Evolutionary conservation across 805 yeast genomes (phyloP), one percentile per base, ranked within the genome.

Genomic region (Zygosaccharomyces siamensis): DNA sequence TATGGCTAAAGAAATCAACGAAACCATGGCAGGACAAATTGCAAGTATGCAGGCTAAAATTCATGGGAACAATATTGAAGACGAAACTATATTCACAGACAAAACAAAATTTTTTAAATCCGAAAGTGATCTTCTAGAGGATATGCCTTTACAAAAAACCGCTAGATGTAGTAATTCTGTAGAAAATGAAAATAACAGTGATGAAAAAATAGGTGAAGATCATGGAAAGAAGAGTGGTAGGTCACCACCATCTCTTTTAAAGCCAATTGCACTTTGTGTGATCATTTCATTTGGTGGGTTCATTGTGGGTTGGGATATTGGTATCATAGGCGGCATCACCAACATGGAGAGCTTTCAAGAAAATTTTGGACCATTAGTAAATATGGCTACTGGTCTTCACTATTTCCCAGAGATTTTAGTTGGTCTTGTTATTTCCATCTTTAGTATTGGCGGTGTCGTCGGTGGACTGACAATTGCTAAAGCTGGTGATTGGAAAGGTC

Each of bases 281-380:
- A 58, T 78, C 46, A 78, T 83, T 47, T 82, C 87, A 5, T 81
- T 81, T 55, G 85, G 85, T 58, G 89, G 89, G 26, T 83, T 80
- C 61, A 80, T 81, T 31, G 82, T 81, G 57, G 89, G 89, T 45
- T 84, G 82, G 75, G 89, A 84, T 68, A 80, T 87, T 33, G 89
- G 89, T 60, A 81, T 84, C 48, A 80, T 84, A 61, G 81, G 86
- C n/a, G 87, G 88, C 47, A 76, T 83, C 52, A 78, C 81, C 27
- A 78, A 80, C 59, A 75, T 82, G 83, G 59, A 73, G 18, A 81
- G 81, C 53, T 82, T 75, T 62, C 61, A 67, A 45, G 49, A 60
- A 10, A 71, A 81, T 53, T 81, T 82, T 57, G 86, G 85, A 51
- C 65, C 68, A 41, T 7, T 32, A 16, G 28, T 45, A 2, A 52